phyloP scores from a whole-genome alignment of 2,329 filamentous ascomycete species.

The Annulohypoxylon truncatum region DNA sequence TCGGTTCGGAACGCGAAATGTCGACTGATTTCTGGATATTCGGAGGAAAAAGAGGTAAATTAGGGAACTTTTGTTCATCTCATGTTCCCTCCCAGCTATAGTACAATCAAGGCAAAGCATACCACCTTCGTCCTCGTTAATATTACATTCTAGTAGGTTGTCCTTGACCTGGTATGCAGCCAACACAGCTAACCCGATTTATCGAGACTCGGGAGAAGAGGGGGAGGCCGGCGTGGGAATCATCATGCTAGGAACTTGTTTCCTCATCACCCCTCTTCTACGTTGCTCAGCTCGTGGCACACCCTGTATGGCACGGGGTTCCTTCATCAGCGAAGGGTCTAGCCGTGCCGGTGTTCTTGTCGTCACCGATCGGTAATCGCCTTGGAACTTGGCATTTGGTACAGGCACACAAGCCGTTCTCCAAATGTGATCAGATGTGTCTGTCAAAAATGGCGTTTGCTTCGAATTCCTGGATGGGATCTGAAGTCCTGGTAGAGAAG shows the following conservation, averaged over 20 bases:
- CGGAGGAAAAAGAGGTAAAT: slow-evolving; percentile 16
- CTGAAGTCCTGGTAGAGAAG: slow-evolving; percentile 53
- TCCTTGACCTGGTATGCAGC: slow-evolving; percentile 17
- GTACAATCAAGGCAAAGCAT: slow-evolving; percentile 29
- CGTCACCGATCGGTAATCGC: slow-evolving; percentile 70
- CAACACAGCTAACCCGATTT: slow-evolving; percentile 11
- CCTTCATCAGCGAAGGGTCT: slow-evolving; percentile 88
- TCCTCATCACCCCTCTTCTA: slow-evolving; percentile 62
- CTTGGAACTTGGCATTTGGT: slow-evolving; percentile 70
- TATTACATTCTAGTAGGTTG: slow-evolving; percentile 36
- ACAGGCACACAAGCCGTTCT: slow-evolving; percentile 72
- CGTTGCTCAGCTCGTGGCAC: slow-evolving; percentile 73
- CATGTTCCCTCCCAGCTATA: slow-evolving; percentile 30
- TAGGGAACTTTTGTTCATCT: slow-evolving; percentile 5
- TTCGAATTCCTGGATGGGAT: slow-evolving; percentile 55
- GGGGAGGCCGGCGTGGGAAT: slow-evolving; percentile 46
- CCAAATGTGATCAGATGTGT: slow-evolving; percentile 84
- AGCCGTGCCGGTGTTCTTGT: slow-evolving; percentile 82
- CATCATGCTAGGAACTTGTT: slow-evolving; percentile 63
- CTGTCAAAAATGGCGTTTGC: slow-evolving; percentile 71
- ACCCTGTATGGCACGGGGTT: slow-evolving; percentile 89
- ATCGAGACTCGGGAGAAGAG: slow-evolving; percentile 37
- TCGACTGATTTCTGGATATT: slow-evolving; percentile 15
- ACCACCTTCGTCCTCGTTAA: slow-evolving; percentile 17
- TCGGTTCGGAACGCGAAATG: slow-evolving; percentile 9